Evolutionary conservation across 148 eudicot genomes (phyloP), one percentile per base, ranked within the genome.

Genomic region (Suaeda aralocaspica): DNA sequence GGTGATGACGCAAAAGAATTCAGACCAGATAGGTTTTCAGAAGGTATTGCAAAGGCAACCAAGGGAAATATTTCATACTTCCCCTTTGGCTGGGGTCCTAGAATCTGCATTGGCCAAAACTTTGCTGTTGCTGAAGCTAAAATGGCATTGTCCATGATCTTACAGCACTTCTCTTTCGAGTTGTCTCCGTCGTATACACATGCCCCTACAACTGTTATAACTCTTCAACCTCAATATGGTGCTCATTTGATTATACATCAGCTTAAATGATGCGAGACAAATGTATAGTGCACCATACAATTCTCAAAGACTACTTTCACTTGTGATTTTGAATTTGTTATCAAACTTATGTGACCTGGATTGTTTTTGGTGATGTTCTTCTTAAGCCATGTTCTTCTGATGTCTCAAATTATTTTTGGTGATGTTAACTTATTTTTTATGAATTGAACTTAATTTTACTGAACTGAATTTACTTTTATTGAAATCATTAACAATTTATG

Each of bases 21-120:
- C 72, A 85, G 80, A 5, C 91, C 86, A 1, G 82, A 85, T 50
- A 77, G 89, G 28, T 89, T 87, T 65, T 78, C 87, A 2, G 77
- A 75, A 57, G 95, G 95, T 6, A 67, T 84, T 56, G 21, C 77
- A 0, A 78, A 79, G 19, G 95, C 89, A 11, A 59, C 83, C 2
- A 83, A 51, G 28, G 76, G 77, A 3, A 78, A 73, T 21, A 58
- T 29, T n/a, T 55, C 85, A 0, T 89, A 67, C 76, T 74, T 84
- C 39, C 86, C 87, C 9, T 89, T 89, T 28, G 71, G 87, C 18
- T 66, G 82, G 68, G 94, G 87, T 1, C 89, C 89, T 0, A 63
- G 91, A 36, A 77, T 81, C 24, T 86, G 91, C 66, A 71, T 89
- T 11, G 91, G 91, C 9, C 72, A 78, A 53, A 80, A 81, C 21